A percentile compares a stretch with the other conserved stretches of the same genome.
Evolutionary conservation across 495 filamentous ascomycete species (phyloP).

Genomic region (Aspergillus cavernicola): DNA sequence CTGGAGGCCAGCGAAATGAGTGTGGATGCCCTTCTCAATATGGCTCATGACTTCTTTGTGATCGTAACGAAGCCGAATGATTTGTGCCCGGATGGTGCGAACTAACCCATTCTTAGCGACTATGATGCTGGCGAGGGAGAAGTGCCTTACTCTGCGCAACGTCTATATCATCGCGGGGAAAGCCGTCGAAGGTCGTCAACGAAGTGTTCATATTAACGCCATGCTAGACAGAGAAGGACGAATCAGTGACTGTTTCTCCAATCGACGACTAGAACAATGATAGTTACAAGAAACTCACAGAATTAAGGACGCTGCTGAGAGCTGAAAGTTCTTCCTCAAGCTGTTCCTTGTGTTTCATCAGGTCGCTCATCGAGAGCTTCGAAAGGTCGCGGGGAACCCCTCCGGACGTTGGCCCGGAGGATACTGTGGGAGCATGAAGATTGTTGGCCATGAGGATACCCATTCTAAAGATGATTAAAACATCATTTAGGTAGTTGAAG

Average conservation of each 20-base stretch:
- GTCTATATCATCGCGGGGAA: conserved; percentile 89
- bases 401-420: conserved; percentile 64
- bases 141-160: conserved; percentile 77
- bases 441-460: conserved; percentile 59
- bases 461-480: conserved; percentile 26
- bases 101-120: conserved; percentile 48
- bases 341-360: conserved; percentile 72
- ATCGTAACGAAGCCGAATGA: conserved; percentile 87
- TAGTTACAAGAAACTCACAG: conserved; percentile 54
- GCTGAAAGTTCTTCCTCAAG: conserved; percentile 83
- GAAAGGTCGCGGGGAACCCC: conserved; percentile 51
- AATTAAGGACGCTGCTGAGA: conserved; percentile 78
- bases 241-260: conserved; percentile 10
- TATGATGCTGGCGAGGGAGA: neutral
- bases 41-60: conserved; percentile 81
- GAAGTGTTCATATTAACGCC: conserved; percentile 88
- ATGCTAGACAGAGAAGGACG: conserved; percentile 56
- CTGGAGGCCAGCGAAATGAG: conserved; percentile 52
- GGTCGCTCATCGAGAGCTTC: conserved; percentile 57
- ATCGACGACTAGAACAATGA: too few species aligned
- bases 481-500: conserved; percentile 8
- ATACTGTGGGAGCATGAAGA: conserved; percentile 71
- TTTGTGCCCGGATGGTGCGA: conserved; percentile 82
- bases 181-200: conserved; percentile 88
- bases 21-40: conserved; percentile 80